Conservation (phyloP, 106 monocot genomes). For the Dendrobium catenatum region DNA sequence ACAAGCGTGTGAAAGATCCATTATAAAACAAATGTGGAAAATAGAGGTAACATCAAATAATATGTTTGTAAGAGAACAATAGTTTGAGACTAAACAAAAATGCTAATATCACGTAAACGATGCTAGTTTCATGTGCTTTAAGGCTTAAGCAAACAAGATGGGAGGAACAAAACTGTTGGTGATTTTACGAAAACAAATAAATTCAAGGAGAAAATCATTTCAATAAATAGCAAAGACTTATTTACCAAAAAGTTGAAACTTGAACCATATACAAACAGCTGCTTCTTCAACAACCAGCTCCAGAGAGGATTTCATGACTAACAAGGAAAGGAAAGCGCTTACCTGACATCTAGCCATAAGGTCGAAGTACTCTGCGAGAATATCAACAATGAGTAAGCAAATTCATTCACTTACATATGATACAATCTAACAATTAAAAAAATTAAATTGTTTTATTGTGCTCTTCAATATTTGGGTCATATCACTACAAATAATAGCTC, state of each 20-base stretch:
- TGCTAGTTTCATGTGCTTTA: not conserved
- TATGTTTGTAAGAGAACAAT: too few relatives aligned
- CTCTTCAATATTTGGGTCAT: too few relatives aligned
- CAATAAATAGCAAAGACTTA: too few relatives aligned
- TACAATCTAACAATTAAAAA: too few relatives aligned
- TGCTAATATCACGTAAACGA: not conserved
- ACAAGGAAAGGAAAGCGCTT: not conserved
- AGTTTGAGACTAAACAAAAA: too few relatives aligned
- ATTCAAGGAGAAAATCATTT: too few relatives aligned
- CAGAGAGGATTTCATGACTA: not conserved
- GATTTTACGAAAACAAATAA: too few relatives aligned
- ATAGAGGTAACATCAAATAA: too few relatives aligned
- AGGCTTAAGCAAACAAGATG: not conserved
- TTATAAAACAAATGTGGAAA: too few relatives aligned
- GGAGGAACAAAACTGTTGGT: fast-evolving
- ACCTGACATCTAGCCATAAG: slow-evolving; percentile 86
- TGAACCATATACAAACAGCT: not conserved
- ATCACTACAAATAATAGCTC: too few relatives aligned
- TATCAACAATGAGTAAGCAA: slow-evolving; percentile 26
- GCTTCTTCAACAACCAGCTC: not conserved
- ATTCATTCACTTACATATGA: too few relatives aligned
- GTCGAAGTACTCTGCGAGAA: slow-evolving; percentile 66
- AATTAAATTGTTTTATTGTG: too few relatives aligned
- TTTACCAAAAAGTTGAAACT: not conserved
- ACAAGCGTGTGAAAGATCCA: not conserved